A percentile compares a stretch with the other conserved stretches of the same genome.
These are phyloP conservation scores for Davidsoniella australis DNA, from an alignment of 2,329 filamentous ascomycete species.

Conservation along the genomic window DNA sequence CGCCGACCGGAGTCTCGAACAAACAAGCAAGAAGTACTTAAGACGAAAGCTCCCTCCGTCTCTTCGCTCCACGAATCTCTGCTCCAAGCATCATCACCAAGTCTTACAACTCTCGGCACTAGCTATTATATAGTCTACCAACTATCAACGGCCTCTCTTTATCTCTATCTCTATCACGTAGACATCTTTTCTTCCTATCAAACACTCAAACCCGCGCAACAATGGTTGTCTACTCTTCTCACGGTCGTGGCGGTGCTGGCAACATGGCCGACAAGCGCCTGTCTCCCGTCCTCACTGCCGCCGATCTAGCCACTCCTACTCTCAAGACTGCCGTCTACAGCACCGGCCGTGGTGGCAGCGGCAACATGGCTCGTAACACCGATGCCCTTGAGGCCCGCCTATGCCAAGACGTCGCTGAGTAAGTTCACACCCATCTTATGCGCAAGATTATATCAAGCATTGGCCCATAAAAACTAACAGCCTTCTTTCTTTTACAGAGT, in stretches of 20 bases:
- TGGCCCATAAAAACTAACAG: constrained; percentile 10
- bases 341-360: constrained; percentile 73
- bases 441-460: neutral
- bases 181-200: neutral
- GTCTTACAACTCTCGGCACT: neutral
- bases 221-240: constrained; percentile 30
- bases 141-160: neutral
- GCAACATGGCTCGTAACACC: constrained; percentile 67
- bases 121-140: neutral
- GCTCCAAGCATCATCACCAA: neutral
- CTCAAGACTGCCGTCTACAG: constrained; percentile 75
- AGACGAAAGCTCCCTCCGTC: too few species aligned
- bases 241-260: constrained; percentile 64
- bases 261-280: constrained; percentile 40
- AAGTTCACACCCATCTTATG: constrained; percentile 19
- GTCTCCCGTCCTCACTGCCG: constrained; percentile 33
- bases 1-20: too few species aligned
- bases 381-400: constrained; percentile 58
- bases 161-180: neutral
- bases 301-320: constrained; percentile 63
- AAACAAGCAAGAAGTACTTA: too few species aligned
- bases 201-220: neutral
- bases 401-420: constrained; percentile 69
- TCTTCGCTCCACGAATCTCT: neutral
- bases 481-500: constrained; percentile 23